These are phyloP conservation scores for Sporopachydermia cereana DNA, from an alignment of 1,139 yeast species.

Conservation along the genomic window DNA sequence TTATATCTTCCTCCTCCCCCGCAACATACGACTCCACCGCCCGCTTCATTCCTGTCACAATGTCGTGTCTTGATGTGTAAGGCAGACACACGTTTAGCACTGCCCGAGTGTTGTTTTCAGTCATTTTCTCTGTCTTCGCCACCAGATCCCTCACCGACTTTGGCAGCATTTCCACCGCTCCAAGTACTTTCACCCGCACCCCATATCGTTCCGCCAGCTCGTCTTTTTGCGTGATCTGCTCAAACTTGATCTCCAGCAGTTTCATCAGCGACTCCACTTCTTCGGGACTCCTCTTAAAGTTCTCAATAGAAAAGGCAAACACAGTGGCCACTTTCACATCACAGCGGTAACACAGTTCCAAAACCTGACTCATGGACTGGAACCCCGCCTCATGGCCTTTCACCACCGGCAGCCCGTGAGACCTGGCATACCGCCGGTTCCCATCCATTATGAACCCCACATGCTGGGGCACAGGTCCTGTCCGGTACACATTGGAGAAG, in stretches of 20 bases:
- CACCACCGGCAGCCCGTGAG: slow-evolving; percentile 58
- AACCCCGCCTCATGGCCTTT: slow-evolving; percentile 93
- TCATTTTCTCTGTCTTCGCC: slow-evolving; percentile 49
- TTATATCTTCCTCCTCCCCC: slow-evolving; percentile 24
- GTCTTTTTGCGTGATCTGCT: slow-evolving; percentile 13
- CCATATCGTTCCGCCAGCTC: slow-evolving; percentile 81
- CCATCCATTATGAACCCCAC: slow-evolving; percentile 97
- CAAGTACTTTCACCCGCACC: slow-evolving; percentile 56
- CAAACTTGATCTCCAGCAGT: slow-evolving; percentile 52
- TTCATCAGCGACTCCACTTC: slow-evolving; percentile 88
- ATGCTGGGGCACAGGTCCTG: slow-evolving; percentile 83
- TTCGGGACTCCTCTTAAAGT: slow-evolving; percentile 69
- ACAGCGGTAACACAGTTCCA: slow-evolving; percentile 74
- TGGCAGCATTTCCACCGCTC: slow-evolving; percentile 59
- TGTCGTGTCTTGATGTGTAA: slow-evolving; percentile 88
- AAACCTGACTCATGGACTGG: slow-evolving; percentile 41
- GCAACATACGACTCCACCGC: slow-evolving; percentile 26
- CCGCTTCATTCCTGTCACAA: slow-evolving; percentile 51
- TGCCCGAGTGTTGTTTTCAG: slow-evolving; percentile 58
- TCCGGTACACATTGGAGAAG: slow-evolving; percentile 48
- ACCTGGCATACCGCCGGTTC: slow-evolving; percentile 75
- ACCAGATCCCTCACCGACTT: slow-evolving; percentile 56
- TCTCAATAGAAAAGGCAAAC: slow-evolving; percentile 91
- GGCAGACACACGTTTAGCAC: slow-evolving; percentile 87
- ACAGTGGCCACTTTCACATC: slow-evolving; percentile 84